Evolutionary conservation across 768 basidiomycete species (phyloP).

Genomic region (Tulasnella sp.): DNA sequence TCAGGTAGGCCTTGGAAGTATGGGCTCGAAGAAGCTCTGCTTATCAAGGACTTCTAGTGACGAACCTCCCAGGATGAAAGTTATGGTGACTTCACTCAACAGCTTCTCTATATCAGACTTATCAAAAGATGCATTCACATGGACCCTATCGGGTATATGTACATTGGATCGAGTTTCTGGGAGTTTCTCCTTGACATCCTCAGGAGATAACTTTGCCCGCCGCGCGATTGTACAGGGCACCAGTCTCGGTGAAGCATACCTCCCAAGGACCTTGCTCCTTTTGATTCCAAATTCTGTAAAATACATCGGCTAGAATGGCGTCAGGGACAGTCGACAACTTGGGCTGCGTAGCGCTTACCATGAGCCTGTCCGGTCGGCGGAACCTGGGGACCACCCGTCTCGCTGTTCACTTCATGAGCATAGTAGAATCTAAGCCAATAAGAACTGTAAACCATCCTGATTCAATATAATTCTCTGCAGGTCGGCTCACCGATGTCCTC

Average conservation of each 20-base stretch:
- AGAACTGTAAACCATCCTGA: too few species aligned
- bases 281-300: background rate
- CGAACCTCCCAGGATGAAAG: background rate
- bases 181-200: too few species aligned
- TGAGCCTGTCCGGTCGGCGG: background rate
- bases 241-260: conserved; percentile 4
- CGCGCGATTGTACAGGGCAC: background rate
- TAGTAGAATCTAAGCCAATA: background rate
- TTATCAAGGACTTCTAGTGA: background rate
- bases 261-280: conserved; percentile 20
- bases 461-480: too few species aligned
- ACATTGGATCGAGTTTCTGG: background rate
- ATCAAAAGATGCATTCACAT: too few species aligned
- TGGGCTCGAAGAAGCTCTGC: background rate
- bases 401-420: background rate
- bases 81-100: background rate
- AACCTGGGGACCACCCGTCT: background rate
- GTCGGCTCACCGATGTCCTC: conserved; percentile 1
- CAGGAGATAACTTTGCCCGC: too few species aligned
- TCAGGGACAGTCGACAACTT: background rate
- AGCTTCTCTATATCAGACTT: background rate
- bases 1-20: background rate
- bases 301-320: background rate
- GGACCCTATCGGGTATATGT: background rate
- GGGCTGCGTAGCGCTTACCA: background rate